phyloP scores from a whole-genome alignment of 2,329 filamentous ascomycete genomes.

The Cadophora malorum region DNA sequence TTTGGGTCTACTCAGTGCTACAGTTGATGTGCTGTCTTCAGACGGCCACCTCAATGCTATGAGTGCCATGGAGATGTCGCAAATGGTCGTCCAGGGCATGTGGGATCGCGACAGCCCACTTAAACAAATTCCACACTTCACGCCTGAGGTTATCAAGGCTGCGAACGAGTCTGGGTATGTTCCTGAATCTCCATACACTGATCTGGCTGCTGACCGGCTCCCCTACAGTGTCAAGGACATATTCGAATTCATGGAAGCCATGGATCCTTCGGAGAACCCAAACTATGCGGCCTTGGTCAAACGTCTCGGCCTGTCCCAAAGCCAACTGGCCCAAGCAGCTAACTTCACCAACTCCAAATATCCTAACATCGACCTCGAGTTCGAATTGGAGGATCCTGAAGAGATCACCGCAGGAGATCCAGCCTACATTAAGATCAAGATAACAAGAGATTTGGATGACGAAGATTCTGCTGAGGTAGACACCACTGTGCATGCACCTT shows the following conservation, averaged over 20 bases:
- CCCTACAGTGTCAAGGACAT: conserved; percentile 80
- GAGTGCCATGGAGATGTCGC: conserved; percentile 98
- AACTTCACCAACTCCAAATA: conserved; percentile 97
- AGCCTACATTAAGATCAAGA: conserved; percentile 81
- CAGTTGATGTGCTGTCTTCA: conserved; percentile 93
- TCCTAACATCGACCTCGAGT: conserved; percentile 90
- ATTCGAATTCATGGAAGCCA: conserved; percentile 98
- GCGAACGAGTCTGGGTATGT: conserved; percentile 79
- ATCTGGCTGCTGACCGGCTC: conserved; percentile 43
- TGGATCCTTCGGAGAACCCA: conserved; percentile 93
- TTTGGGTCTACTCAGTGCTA: conserved; percentile 85
- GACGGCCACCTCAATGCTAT: conserved; percentile 97
- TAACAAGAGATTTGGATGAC: conserved; percentile 80
- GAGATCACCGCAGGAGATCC: conserved; percentile 81
- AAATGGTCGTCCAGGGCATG: conserved; percentile 99
- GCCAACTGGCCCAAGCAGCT: conserved; percentile 86
- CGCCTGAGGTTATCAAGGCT: conserved; percentile 79
- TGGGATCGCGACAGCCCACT: conserved; percentile 97
- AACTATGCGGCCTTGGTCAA: conserved; percentile 81
- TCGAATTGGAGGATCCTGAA: conserved; percentile 82
- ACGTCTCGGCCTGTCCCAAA: conserved; percentile 78
- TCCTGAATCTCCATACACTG: conserved; percentile 17
- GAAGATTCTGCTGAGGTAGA: conserved; percentile 75
- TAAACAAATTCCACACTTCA: conserved; percentile 97
- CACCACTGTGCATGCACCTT: conserved; percentile 88